Conservation (phyloP, 768 basidiomycete species). For the Rhodotorula paludigena region DNA sequence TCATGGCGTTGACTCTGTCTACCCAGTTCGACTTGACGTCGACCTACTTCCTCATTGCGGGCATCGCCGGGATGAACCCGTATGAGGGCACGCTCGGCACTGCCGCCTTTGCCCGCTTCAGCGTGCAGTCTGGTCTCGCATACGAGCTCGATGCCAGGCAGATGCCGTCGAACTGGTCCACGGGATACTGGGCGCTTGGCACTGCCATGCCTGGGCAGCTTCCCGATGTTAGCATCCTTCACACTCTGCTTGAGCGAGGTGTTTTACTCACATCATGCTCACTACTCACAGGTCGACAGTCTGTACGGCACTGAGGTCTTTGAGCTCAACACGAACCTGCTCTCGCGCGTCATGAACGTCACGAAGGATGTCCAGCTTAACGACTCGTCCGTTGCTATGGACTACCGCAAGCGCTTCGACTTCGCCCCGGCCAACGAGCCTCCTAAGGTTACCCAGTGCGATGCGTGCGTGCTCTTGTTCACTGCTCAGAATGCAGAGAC, state of each 20-base stretch:
- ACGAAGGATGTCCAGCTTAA: slow-evolving; percentile 46
- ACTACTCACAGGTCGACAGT: slow-evolving; percentile 1
- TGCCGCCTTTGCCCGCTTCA: slow-evolving; percentile 50
- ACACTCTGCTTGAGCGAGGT: too few species aligned
- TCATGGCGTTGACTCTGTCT: slow-evolving; percentile 47
- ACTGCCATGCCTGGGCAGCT: slow-evolving; percentile 24
- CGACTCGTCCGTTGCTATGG: slow-evolving; percentile 45
- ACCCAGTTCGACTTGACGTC: slow-evolving; percentile 48
- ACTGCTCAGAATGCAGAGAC: background rate
- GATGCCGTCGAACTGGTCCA: slow-evolving; percentile 48
- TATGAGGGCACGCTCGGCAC: slow-evolving; percentile 48
- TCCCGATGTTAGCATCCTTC: background rate
- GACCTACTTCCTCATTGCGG: slow-evolving; percentile 52
- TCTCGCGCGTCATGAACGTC: slow-evolving; percentile 44
- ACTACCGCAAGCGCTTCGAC: slow-evolving; percentile 47
- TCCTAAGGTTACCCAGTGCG: slow-evolving; percentile 48
- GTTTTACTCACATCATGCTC: background rate
- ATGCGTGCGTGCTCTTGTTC: slow-evolving; percentile 17
- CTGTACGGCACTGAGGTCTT: slow-evolving; percentile 54
- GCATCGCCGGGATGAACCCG: slow-evolving; percentile 51
- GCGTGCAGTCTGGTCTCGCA: slow-evolving; percentile 47
- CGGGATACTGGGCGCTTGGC: slow-evolving; percentile 46
- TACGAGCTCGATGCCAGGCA: slow-evolving; percentile 53
- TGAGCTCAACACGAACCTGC: slow-evolving; percentile 52
- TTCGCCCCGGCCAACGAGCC: slow-evolving; percentile 45